Evolutionary conservation across 768 basidiomycete genomes (phyloP).

Genomic region (Tulasnella sp.): DNA sequence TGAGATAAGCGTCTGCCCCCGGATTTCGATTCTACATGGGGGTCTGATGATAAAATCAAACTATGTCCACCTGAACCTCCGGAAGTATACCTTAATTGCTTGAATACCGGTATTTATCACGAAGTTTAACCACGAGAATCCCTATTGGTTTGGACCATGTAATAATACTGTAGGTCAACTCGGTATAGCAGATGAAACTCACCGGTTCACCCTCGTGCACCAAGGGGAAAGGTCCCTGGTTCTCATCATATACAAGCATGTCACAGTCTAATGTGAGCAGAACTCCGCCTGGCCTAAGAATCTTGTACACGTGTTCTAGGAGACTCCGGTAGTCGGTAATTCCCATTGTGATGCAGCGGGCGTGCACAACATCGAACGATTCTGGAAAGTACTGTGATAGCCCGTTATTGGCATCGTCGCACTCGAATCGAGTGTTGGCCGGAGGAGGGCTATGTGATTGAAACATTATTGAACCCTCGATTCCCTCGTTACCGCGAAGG

Average conservation of each 20-base stretch:
- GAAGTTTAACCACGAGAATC: slow-evolving; percentile 10
- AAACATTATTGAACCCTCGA: not conserved
- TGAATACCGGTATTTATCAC: not conserved
- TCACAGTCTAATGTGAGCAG: not conserved
- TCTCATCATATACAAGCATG: not conserved
- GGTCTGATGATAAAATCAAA: not conserved
- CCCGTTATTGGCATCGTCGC: slow-evolving; percentile 1
- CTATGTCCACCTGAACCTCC: not conserved
- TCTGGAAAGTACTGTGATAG: not conserved
- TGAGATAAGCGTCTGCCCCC: not conserved
- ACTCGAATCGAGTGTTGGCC: not conserved
- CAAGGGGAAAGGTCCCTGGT: not conserved
- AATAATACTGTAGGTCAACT: not conserved
- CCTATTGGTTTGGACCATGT: not conserved
- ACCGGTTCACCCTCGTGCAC: slow-evolving; percentile 10
- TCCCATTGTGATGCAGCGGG: not conserved
- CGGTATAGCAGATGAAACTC: not conserved
- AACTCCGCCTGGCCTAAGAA: slow-evolving; percentile 1
- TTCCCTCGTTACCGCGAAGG: not conserved
- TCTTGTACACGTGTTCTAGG: not conserved
- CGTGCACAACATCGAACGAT: slow-evolving; percentile 8
- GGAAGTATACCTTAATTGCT: not conserved
- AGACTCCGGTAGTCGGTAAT: not conserved
- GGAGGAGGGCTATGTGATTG: not conserved
- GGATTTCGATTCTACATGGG: not conserved